Conservation (phyloP, 306 rosid species). For the Crotalaria pallida region DNA sequence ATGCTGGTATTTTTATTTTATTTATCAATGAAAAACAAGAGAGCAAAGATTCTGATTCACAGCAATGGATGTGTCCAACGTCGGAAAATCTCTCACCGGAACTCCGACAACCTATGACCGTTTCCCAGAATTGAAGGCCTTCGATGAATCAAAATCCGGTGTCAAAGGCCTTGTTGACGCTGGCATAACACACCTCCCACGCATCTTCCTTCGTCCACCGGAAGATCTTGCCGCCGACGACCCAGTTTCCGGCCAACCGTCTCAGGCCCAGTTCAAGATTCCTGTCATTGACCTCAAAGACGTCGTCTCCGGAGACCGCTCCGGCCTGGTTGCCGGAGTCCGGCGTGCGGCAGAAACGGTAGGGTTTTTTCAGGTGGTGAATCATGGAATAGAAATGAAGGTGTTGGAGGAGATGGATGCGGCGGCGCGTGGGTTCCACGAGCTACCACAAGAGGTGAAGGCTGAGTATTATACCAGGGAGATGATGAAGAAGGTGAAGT, state of each 20-base stretch:
- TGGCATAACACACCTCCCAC: slow-evolving; percentile 30
- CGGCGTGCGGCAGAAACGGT: slow-evolving; percentile 24
- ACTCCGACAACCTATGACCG: background rate
- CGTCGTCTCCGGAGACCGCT: background rate
- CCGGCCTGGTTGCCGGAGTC: slow-evolving; percentile 10
- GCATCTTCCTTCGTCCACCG: slow-evolving; percentile 25
- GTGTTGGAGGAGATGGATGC: slow-evolving; percentile 26
- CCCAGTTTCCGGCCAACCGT: background rate
- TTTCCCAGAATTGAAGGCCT: slow-evolving; percentile 23
- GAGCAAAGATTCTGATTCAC: background rate
- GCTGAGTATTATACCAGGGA: slow-evolving; percentile 33
- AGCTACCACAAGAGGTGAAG: slow-evolving; percentile 35
- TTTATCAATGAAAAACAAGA: too few species aligned
- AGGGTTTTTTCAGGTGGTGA: slow-evolving; percentile 51
- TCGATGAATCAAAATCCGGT: slow-evolving; percentile 38
- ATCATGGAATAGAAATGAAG: slow-evolving; percentile 30
- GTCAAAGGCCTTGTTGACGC: slow-evolving; percentile 40
- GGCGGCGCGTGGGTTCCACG: slow-evolving; percentile 44
- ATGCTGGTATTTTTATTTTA: too few species aligned
- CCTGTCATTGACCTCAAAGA: slow-evolving; percentile 31
- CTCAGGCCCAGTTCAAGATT: slow-evolving; percentile 11
- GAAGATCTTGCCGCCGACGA: slow-evolving; percentile 15
- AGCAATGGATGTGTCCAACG: background rate
- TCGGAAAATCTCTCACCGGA: slow-evolving; percentile 5
- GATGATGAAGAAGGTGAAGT: slow-evolving; percentile 31